Evolutionary conservation across 345 rosid genomes (phyloP), one percentile per base, ranked within the genome.

Genomic region (Eucalyptus marginata): DNA sequence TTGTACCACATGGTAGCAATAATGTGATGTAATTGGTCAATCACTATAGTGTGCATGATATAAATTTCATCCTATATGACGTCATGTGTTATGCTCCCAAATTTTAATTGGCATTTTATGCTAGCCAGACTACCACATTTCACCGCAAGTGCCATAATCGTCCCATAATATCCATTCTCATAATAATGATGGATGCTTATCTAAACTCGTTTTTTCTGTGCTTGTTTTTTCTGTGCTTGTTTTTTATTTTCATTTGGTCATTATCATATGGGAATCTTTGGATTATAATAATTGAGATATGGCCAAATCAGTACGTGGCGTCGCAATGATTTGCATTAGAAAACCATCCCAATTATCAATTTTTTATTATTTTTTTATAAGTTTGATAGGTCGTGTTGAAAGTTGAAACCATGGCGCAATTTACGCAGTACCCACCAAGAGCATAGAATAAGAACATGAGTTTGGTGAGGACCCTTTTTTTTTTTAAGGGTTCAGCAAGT

Each of bases 111-210:
- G 40, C 0, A 1, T 64, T 33, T 64, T 7, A 64, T 31, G 14
- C 40, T n/a, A 56, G 22, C 8, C 8, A 27, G 8, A 56, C 27
- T 8, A 8, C 12, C 62, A 56, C 6, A 1, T 56, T 56, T 22
- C 27, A 56, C 12, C 12, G 12, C 29, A 24, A 56, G 62, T 56
- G 62, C 0, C 0, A 0, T 56, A 24, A 10, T 13, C 1, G 1
- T 56, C 0, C 3, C 29, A 25, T 56, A 29, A 29, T 6, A 8
- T 6, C 13, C 33, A 3, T 13, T 12, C 68, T 29, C 33, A 12
- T 29, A 6, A 6, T 13, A 6, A 76, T 10, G 15, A 76, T 36
- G 7, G 27, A 10, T 76, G 14, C 4, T 20, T 36, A 15, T 0
- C 12, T 10, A 22, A 20, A 40, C 83, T 36, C 13, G 27, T 11